Conservation (phyloP, 2,329 filamentous ascomycete genomes). For the Penicillium vulpinum region DNA sequence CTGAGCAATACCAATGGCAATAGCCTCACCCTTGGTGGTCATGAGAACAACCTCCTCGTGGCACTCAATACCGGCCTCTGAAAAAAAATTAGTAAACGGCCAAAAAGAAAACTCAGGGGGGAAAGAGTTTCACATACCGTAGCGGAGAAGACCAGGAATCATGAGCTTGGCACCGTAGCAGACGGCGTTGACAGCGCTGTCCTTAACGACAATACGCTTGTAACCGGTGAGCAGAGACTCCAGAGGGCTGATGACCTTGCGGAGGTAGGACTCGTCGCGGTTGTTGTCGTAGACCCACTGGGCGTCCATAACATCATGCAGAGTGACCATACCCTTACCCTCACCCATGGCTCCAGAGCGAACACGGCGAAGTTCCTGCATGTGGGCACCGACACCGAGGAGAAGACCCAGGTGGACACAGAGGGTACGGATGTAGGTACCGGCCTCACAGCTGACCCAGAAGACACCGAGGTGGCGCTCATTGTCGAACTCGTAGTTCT, state of each 20-base stretch:
- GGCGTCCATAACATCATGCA: slow-evolving; percentile 93
- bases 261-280: slow-evolving; percentile 87
- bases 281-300: slow-evolving; percentile 97
- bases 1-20: slow-evolving; percentile 91
- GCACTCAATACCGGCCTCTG: slow-evolving; percentile 85
- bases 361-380: slow-evolving; percentile 96
- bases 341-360: slow-evolving; percentile 94
- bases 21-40: slow-evolving; percentile 98
- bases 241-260: slow-evolving; percentile 85
- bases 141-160: slow-evolving; percentile 92
- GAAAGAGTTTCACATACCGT: slow-evolving; percentile 58
- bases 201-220: slow-evolving; percentile 98
- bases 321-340: slow-evolving; percentile 80
- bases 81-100: slow-evolving; percentile 15
- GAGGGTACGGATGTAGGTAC: slow-evolving; percentile 97
- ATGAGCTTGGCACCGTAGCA: slow-evolving; percentile 99
- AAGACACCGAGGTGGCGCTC: slow-evolving; percentile 96
- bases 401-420: slow-evolving; percentile 86
- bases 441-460: slow-evolving; percentile 98
- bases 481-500: slow-evolving; percentile 96
- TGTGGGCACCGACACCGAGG: slow-evolving; percentile 85
- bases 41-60: slow-evolving; percentile 97
- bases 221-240: slow-evolving; percentile 90
- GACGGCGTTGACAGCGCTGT: slow-evolving; percentile 92
- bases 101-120: neutral